Percentiles rank a stretch among this genome's conserved stretches.
phyloP scores from a whole-genome alignment of 2,329 filamentous ascomycete genomes.

The Dactylella cylindrospora region DNA sequence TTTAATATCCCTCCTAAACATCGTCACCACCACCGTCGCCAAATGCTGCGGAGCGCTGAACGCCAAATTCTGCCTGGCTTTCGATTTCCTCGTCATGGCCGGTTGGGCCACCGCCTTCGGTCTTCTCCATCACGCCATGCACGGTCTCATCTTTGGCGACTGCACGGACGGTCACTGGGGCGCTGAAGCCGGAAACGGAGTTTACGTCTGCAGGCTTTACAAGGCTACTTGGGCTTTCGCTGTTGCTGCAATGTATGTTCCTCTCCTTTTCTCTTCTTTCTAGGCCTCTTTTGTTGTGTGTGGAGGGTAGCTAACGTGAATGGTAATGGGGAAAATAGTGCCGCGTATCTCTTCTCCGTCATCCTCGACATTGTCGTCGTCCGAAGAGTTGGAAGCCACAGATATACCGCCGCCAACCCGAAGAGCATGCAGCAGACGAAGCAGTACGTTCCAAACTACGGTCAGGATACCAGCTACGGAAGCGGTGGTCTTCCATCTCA shows the following conservation, averaged over 20 bases:
- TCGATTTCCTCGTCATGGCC: constrained; percentile 28
- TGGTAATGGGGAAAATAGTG: not conserved
- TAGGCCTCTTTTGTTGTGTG: not conserved
- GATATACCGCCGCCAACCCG: constrained; percentile 42
- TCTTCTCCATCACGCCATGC: constrained; percentile 28
- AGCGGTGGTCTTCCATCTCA: constrained; percentile 40
- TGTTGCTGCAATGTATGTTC: constrained; percentile 23
- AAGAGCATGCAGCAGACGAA: constrained; percentile 45
- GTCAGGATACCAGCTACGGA: constrained; percentile 41
- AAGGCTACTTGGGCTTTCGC: constrained; percentile 37
- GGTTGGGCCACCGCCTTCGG: constrained; percentile 26
- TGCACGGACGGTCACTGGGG: constrained; percentile 36
- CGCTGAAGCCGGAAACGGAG: constrained; percentile 13
- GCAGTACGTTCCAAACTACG: constrained; percentile 35
- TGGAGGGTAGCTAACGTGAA: not conserved
- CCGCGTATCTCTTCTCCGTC: constrained; percentile 7
- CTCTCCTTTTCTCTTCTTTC: not conserved
- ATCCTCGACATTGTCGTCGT: constrained; percentile 37
- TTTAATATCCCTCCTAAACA: constrained; percentile 31
- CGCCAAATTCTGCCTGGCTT: constrained; percentile 26
- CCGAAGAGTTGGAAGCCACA: constrained; percentile 35
- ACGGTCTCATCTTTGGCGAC: constrained; percentile 13
- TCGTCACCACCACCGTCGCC: constrained; percentile 30
- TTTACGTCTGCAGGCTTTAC: constrained; percentile 37
- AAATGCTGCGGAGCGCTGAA: constrained; percentile 44